Percentiles rank a stretch among this genome's conserved stretches.
Evolutionary conservation across 139 green algal genomes (phyloP).

Genomic region (Pseudopediastrum boryanum): DNA sequence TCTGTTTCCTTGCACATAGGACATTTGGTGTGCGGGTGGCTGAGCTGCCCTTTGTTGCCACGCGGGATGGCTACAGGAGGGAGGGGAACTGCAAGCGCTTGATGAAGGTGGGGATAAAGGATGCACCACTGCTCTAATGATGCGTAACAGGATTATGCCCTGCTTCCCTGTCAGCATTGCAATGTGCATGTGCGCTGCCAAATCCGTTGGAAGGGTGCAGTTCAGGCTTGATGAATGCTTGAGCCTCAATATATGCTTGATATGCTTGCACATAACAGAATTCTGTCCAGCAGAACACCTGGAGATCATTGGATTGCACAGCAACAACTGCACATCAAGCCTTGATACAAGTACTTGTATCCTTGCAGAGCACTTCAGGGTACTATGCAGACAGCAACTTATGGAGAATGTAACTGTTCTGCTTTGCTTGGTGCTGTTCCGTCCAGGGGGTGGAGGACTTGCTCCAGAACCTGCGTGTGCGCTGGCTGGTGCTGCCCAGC

Average conservation of each 20-base stretch:
- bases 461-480: conserved; percentile 52
- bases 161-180: too few species aligned
- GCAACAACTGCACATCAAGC: too few species aligned
- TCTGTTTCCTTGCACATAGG: conserved; percentile 24
- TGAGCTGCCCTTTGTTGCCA: conserved; percentile 77
- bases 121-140: conserved; percentile 5
- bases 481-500: conserved; percentile 63
- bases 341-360: not conserved
- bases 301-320: too few species aligned
- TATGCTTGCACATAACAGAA: too few species aligned
- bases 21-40: conserved; percentile 60
- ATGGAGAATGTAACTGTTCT: too few species aligned
- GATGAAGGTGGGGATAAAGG: conserved; percentile 45
- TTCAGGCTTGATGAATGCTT: too few species aligned
- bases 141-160: too few species aligned
- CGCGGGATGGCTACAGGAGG: conserved; percentile 59
- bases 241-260: too few species aligned
- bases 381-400: not conserved
- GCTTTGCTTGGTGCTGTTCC: too few species aligned
- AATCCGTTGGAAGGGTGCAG: too few species aligned
- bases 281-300: too few species aligned
- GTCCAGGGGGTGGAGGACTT: conserved; percentile 58
- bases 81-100: conserved; percentile 69
- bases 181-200: too few species aligned
- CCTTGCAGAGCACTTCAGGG: not conserved